A percentile compares a stretch with the other conserved stretches of the same genome.
phyloP scores from a whole-genome alignment of 768 basidiomycete species.

The Stropharia rugosoannulata region DNA sequence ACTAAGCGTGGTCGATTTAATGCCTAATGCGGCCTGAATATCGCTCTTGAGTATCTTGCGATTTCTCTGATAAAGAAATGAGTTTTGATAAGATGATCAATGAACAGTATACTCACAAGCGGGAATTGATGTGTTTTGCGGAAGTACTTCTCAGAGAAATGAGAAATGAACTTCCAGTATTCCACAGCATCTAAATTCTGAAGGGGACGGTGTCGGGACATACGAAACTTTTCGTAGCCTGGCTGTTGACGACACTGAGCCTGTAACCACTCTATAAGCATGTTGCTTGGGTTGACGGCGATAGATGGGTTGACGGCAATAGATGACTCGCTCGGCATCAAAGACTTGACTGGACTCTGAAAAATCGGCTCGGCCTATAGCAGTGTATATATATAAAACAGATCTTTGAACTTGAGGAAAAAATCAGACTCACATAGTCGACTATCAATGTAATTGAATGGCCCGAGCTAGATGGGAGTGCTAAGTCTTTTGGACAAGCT shows the following conservation, averaged over 20 bases:
- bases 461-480: not conserved
- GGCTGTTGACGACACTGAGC: not conserved
- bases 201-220: not conserved
- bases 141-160: not conserved
- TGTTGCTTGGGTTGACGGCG: not conserved
- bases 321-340: not conserved
- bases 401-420: not conserved
- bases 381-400: not conserved
- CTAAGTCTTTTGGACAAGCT: not conserved
- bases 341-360: not conserved
- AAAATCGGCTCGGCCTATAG: not conserved
- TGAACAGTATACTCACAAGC: not conserved
- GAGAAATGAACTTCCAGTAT: not conserved
- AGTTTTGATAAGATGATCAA: not conserved
- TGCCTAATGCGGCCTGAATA: not conserved
- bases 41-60: not conserved
- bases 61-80: not conserved
- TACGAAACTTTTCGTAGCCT: not conserved
- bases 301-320: not conserved
- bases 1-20: not conserved
- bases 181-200: not conserved
- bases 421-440: not conserved
- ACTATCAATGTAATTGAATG: not conserved
- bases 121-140: not conserved
- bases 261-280: not conserved